These are phyloP conservation scores for Ophiorrhiza pumila DNA, from an alignment of 257 asterid genomes.

Conservation along the genomic window DNA sequence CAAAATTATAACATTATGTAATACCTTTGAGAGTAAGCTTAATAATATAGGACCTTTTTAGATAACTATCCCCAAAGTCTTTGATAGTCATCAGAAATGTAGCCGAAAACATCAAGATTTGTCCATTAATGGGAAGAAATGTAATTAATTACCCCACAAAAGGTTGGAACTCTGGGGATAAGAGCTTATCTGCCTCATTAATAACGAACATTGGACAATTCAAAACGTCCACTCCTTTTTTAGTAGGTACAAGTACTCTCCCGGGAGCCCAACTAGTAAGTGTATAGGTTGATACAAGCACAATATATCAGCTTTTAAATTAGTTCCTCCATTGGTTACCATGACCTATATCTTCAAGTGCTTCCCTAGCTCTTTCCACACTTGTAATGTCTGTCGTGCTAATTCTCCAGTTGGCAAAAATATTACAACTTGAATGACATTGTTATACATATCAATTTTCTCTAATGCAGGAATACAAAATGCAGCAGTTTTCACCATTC, in stretches of 20 bases:
- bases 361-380: constrained; percentile 77
- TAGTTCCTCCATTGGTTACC: constrained; percentile 79
- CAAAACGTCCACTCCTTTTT: constrained; percentile 52
- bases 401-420: constrained; percentile 80
- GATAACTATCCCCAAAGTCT: constrained; percentile 60
- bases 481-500: constrained; percentile 87
- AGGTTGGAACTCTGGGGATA: constrained; percentile 79
- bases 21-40: constrained; percentile 81
- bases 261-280: constrained; percentile 77
- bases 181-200: constrained; percentile 84
- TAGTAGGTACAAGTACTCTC: constrained; percentile 70
- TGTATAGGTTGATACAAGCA: constrained; percentile 75
- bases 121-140: constrained; percentile 48
- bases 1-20: constrained; percentile 72
- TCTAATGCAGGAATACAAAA: constrained; percentile 77
- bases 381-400: constrained; percentile 86
- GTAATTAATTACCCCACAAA: constrained; percentile 59
- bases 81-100: constrained; percentile 78
- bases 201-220: constrained; percentile 60
- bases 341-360: constrained; percentile 67
- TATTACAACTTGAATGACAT: constrained; percentile 68
- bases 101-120: constrained; percentile 74
- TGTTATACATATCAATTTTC: constrained; percentile 66
- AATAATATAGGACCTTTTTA: constrained; percentile 56
- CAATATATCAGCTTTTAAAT: constrained; percentile 71